Evolutionary conservation across 495 filamentous ascomycete species (phyloP), one percentile per base, ranked within the genome.

Genomic region (Talaromyces trachyspermus): DNA sequence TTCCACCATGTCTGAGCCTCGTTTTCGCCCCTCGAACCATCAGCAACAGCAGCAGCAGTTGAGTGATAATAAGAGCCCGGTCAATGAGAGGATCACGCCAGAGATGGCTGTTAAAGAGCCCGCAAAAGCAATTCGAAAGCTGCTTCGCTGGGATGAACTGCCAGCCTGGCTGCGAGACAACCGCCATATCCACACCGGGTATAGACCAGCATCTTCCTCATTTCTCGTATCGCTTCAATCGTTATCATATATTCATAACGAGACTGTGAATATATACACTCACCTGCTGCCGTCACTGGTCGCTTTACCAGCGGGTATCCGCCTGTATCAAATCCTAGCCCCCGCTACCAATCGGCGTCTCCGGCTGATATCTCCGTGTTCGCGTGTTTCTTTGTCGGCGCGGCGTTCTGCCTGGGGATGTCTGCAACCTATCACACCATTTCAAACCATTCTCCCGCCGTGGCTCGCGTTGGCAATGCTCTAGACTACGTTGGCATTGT

Each of bases 401-500:
- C 86, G 0, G 72, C 79, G 12, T 58, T 80, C 25, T 95, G 89
- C 49, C 71, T 95, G 14, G 85, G 87, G 9, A 89, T 95, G 84
- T 87, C 83, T 32, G 89, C 86, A 24, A 84, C 80, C 12, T 96
- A 79, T 56, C 84, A 88, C 61, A 76, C 80, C 8, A 81, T 85
- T 40, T 79, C 67, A 6, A 85, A 85, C 43, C 84, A 88, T 57
- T 83, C 77, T 0, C 74, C 72, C 11, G 53, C 49, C 1, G 76
- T 86, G 25, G 72, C 69, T 12, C 66, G 69, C 32, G 70, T 85
- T 54, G 79, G 83, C 1, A 88, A 89, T 56, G 72, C 84, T 43
- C 74, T 97, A 25, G 91, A 97, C 59, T 95, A 95, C 59, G 75
- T 90, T 12, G 91, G 91, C 8, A 97, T 96, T 58, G 84, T 96